Evolutionary conservation across 2,329 filamentous ascomycete species (phyloP), one percentile per base, ranked within the genome.

Genomic region (Talaromyces sp.): DNA sequence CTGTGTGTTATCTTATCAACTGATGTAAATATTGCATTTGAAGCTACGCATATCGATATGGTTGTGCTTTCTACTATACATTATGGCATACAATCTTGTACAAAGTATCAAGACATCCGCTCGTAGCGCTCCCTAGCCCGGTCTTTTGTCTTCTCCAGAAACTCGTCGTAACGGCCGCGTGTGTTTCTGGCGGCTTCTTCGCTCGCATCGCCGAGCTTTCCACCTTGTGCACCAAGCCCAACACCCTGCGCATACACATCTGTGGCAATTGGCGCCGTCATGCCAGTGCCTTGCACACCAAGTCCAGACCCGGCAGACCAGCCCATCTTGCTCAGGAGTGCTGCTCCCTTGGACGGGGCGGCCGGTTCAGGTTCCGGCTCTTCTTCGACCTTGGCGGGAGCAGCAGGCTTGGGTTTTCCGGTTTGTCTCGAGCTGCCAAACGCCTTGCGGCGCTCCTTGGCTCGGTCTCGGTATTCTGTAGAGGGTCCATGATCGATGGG

Each of bases 311-410:
- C 79, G 4, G 73, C 76, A 1, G 74, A 75, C 76, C 79, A 81
- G 19, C 79, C 79, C 79, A 81, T 81, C 61, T 81, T 81, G 60
- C 75, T 78, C 11, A 81, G 74, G 14, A 81, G 71, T 2, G 79
- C 75, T 2, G 79, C 79, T n/a, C 79, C 79, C 66, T 81, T 81
- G 3, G 79, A 81, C 14, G 72, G 69, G 0, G 64, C 61, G 31
- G 74, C 68, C 0, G 66, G 67, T 0, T 69, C 65, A 0, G 69
- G 51, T n/a, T 68, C 65, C 7, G 69, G 68, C 29, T 72, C 68
- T 38, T 72, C 68, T 60, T 72, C 43, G 2, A 68, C 62, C 7
- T 70, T 62, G 12, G 41, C 43, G 19, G 61, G 26, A 7, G 71
- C 62, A n/a, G 38, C 54, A 17, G 61, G 54, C 61, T 67, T 62